A percentile compares a stretch with the other conserved stretches of the same genome.
phyloP scores from a whole-genome alignment of 257 asterid genomes.

The Leonotis leonurus region DNA sequence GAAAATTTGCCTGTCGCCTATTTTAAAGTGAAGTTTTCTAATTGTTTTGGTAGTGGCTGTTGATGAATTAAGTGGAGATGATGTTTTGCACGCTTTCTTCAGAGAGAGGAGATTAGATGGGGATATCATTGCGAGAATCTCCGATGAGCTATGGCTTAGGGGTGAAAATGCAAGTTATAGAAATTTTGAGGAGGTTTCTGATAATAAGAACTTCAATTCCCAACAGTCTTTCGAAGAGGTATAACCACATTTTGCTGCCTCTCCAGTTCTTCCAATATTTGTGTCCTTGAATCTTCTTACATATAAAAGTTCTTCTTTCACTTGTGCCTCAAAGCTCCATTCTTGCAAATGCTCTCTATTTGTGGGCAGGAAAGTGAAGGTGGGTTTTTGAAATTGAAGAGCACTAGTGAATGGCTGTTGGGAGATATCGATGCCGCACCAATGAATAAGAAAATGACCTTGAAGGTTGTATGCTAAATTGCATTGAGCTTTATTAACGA shows the following conservation, averaged over 20 bases:
- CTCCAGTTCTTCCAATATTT: not conserved
- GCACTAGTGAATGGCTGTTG: conserved; percentile 67
- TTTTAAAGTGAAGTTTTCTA: not conserved
- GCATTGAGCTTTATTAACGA: not conserved
- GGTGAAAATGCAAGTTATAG: conserved; percentile 20
- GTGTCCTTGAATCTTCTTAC: not conserved
- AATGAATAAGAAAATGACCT: conserved; percentile 60
- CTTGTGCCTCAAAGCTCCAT: not conserved
- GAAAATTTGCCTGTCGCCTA: not conserved
- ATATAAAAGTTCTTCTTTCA: not conserved
- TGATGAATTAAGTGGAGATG: conserved; percentile 45
- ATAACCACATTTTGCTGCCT: not conserved
- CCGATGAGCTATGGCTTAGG: conserved; percentile 61
- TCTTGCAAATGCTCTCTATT: not conserved
- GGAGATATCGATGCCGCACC: conserved; percentile 64
- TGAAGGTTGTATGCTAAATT: conserved; percentile 37
- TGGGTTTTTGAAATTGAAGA: conserved; percentile 72
- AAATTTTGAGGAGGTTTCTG: conserved; percentile 21
- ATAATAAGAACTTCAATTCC: not conserved
- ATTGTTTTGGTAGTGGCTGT: conserved; percentile 27
- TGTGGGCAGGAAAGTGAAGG: conserved; percentile 47
- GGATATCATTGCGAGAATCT: conserved; percentile 63
- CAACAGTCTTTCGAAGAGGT: conserved; percentile 40
- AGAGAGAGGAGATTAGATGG: conserved; percentile 69
- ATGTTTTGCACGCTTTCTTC: conserved; percentile 50